Percentiles rank a stretch among this genome's conserved stretches.
These are phyloP conservation scores for Beauveria bassiana DNA, from an alignment of 2,329 filamentous ascomycete genomes.

Conservation along the genomic window DNA sequence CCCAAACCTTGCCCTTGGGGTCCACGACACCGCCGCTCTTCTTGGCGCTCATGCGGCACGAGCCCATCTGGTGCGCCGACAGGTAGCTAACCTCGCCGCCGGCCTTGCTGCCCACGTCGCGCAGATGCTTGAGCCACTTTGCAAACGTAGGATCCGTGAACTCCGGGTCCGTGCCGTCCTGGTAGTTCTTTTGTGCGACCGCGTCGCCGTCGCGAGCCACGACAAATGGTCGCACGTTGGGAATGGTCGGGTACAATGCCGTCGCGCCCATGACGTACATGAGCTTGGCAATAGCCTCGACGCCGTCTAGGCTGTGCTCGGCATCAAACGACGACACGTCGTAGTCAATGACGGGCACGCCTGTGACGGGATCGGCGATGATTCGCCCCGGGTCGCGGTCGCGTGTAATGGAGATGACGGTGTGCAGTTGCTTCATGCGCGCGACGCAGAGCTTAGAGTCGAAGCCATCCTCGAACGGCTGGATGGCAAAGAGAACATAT, in stretches of 20 bases:
- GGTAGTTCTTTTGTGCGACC: constrained; percentile 13
- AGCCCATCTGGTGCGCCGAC: constrained; percentile 78
- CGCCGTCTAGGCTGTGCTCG: constrained; percentile 61
- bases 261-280: constrained; percentile 69
- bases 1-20: constrained; percentile 55
- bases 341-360: constrained; percentile 62
- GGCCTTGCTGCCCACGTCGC: constrained; percentile 37
- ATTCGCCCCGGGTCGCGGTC: constrained; percentile 72
- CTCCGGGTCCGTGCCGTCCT: constrained; percentile 28
- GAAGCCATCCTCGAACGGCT: constrained; percentile 61
- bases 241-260: constrained; percentile 65
- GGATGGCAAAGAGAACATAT: constrained; percentile 50
- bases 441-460: constrained; percentile 66
- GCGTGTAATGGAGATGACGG: constrained; percentile 65
- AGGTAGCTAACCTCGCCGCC: constrained; percentile 47
- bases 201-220: constrained; percentile 20
- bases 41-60: constrained; percentile 60
- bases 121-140: constrained; percentile 49
- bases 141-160: constrained; percentile 53
- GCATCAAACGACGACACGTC: constrained; percentile 63
- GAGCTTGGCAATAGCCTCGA: constrained; percentile 66
- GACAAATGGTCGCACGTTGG: constrained; percentile 56
- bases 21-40: constrained; percentile 50
- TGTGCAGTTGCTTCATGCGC: constrained; percentile 60
- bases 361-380: constrained; percentile 61